Evolutionary conservation across 768 basidiomycete genomes (phyloP).

Genomic region (Brasilioporus rufonigricans): DNA sequence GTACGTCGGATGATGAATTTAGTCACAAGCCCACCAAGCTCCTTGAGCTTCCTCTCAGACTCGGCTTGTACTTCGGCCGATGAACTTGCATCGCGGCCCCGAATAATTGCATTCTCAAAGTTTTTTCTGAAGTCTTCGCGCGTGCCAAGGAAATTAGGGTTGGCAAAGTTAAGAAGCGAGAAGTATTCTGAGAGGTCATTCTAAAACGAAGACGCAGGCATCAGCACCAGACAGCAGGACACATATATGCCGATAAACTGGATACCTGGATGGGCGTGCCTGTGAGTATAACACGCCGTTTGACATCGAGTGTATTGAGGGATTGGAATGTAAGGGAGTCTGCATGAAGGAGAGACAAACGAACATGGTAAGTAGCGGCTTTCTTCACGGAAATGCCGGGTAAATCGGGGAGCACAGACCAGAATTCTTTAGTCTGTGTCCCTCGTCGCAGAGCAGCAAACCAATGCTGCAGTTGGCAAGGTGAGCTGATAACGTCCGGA

Average conservation of each 20-base stretch:
- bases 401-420: conserved; percentile 44
- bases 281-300: conserved; percentile 88
- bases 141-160: conserved; percentile 84
- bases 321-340: conserved; percentile 88
- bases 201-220: conserved; percentile 34
- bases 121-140: conserved; percentile 94
- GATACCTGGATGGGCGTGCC: conserved; percentile 88
- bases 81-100: conserved; percentile 87
- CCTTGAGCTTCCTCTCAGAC: conserved; percentile 88
- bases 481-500: conserved; percentile 75
- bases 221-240: neutral
- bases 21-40: conserved; percentile 81
- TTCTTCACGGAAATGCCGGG: neutral
- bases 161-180: conserved; percentile 89
- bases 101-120: conserved; percentile 88
- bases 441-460: conserved; percentile 94
- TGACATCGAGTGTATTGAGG: conserved; percentile 78
- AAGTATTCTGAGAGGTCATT: conserved; percentile 96
- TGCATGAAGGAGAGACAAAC: conserved; percentile 28
- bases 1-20: conserved; percentile 95
- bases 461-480: conserved; percentile 83
- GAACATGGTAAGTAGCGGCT: neutral
- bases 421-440: conserved; percentile 94
- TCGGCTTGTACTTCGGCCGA: conserved; percentile 73
- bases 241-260: conserved; percentile 2